Evolutionary conservation across 73 alveolate genomes (phyloP), one percentile per base, ranked within the genome.

Genomic region (Durusdinium trenchii): DNA sequence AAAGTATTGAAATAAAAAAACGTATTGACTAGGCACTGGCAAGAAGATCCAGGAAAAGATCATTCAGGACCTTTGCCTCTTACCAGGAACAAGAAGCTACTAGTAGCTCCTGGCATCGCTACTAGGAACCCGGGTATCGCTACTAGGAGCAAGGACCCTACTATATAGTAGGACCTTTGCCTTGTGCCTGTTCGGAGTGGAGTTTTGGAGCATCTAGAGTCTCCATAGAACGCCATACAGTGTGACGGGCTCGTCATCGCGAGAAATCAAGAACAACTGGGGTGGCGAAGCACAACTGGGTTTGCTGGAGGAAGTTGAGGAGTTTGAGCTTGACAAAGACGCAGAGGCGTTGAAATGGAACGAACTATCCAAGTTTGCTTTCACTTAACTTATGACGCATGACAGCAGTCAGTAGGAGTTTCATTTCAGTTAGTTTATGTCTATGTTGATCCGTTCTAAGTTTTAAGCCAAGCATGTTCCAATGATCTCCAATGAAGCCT

Each of bases 301-400:
- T 42, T 36, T 38, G 45, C 79, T 38, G 75, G 38, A 90, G 98
- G 99, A 82, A 60, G 95, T 95, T 32, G 99, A 95, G 81, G 99
- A 95, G 64, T 83, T 95, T 69, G 99, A 95, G 79, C 95, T 76
- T n/a, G 99, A 81, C 79, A 95, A 95, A 95, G 99, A 95, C 30
- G 99, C 95, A 1, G 99, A 95, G 95, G 98, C 43, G 14, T 0
- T 30, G 32, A 48, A 3, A 43, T 38, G 64, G 64, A n/a, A n/a
- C 73, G 73, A 32, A 0, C 73, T 23, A 23, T 60, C 73, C 18
- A 23, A 32, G 73, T 23, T 60, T 2, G 18, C 3, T 2, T 32
- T 1, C 73, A 60, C 73, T 2, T n/a, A n/a, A n/a, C n/a, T n/a
- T n/a, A n/a, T n/a, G n/a, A n/a, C n/a, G n/a, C n/a, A n/a, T n/a